Evolutionary conservation across 768 basidiomycete genomes (phyloP).

Genomic region (Scleroderma bovista): DNA sequence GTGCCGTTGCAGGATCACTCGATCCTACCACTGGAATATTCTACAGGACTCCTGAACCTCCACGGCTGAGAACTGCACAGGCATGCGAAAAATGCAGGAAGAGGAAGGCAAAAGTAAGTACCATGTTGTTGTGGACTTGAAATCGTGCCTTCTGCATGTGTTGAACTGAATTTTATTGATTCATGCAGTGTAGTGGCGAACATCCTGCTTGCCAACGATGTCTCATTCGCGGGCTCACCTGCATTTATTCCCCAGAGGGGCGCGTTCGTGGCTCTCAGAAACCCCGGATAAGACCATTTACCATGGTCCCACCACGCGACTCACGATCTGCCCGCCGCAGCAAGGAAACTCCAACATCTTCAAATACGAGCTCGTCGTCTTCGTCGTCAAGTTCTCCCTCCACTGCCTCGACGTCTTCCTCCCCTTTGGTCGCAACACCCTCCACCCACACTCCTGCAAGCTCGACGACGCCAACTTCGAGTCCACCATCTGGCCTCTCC

Average conservation of each 20-base stretch:
- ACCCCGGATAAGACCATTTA: constrained; percentile 29
- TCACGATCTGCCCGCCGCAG: neutral
- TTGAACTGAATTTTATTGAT: neutral
- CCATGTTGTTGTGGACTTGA: neutral
- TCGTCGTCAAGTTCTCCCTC: neutral
- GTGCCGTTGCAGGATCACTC: constrained; percentile 51
- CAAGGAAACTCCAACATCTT: neutral
- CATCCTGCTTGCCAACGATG: constrained; percentile 68
- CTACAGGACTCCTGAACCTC: constrained; percentile 57
- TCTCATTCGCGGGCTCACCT: constrained; percentile 47
- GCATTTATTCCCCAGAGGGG: constrained; percentile 65
- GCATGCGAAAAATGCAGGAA: constrained; percentile 72
- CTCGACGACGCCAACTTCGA: neutral
- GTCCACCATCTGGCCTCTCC: neutral
- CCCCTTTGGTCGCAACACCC: no score
- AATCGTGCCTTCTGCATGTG: neutral
- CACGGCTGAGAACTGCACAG: constrained; percentile 63
- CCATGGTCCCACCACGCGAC: neutral
- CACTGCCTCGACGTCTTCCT: neutral
- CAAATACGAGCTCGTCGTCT: neutral
- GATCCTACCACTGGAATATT: constrained; percentile 64
- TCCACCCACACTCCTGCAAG: neutral
- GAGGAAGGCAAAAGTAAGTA: constrained; percentile 65
- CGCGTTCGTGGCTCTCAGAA: constrained; percentile 60
- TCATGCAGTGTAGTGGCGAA: constrained; percentile 60